A percentile compares a stretch with the other conserved stretches of the same genome.
Conservation (phyloP, 2,329 filamentous ascomycete species). For the Penicillium sp. region DNA sequence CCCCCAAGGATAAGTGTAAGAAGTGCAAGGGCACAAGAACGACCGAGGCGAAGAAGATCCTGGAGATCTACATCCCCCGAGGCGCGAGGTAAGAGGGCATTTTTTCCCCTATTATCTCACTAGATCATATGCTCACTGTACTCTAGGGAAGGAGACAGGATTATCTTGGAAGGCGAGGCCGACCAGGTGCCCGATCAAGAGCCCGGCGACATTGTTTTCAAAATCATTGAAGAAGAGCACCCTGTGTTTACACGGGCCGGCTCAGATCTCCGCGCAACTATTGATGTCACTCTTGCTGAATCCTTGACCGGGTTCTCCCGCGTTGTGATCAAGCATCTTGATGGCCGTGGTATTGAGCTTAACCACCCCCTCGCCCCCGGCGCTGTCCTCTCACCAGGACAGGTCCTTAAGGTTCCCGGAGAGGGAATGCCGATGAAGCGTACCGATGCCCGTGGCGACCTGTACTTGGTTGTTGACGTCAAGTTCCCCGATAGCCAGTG, state of each 20-base stretch:
- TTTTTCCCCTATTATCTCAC: neutral
- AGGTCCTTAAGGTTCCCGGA: conserved; percentile 78
- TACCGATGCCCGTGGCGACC: conserved; percentile 76
- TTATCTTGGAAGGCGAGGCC: conserved; percentile 87
- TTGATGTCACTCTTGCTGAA: conserved; percentile 79
- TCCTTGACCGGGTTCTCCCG: conserved; percentile 85
- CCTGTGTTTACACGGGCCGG: conserved; percentile 79
- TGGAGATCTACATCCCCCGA: conserved; percentile 93
- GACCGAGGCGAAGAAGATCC: conserved; percentile 82
- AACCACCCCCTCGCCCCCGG: conserved; percentile 72
- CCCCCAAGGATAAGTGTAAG: conserved; percentile 97
- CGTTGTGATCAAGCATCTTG: conserved; percentile 86
- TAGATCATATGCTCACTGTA: conserved; percentile 3
- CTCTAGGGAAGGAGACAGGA: conserved; percentile 72
- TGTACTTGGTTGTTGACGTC: conserved; percentile 83
- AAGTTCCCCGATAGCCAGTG: conserved; percentile 87
- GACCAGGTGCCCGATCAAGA: conserved; percentile 87
- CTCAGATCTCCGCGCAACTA: conserved; percentile 75
- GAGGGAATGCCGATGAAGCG: conserved; percentile 96
- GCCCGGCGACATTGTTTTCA: conserved; percentile 91
- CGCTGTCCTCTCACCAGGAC: conserved; percentile 75
- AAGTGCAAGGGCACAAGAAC: conserved; percentile 95
- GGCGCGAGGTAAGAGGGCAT: conserved; percentile 61
- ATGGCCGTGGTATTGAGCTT: conserved; percentile 84
- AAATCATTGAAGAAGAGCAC: conserved; percentile 77